Base-by-base conservation (phyloP, 1,284 basidiomycete species). In the Cryptococcus sp. region DNA sequence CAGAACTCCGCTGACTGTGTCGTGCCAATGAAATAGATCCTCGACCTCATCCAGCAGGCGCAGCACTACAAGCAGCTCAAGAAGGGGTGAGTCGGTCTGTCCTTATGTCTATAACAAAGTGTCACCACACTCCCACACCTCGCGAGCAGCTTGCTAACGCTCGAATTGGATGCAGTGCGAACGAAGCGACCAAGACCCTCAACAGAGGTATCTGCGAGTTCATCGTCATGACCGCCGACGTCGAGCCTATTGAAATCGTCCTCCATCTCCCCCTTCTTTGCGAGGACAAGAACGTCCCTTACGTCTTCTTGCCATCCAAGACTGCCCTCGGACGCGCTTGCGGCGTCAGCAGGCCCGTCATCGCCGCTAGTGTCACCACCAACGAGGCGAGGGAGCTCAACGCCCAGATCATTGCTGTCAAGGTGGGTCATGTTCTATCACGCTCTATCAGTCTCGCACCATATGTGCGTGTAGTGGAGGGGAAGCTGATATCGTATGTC, bases 261-360 rank as follows among this genome's bases (percentile, higher is more conserved):
- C 86, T 99, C 65, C 96, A 99, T 81, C 86, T 99, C 27, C 96
- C 96, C 47, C 84, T 99, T 55, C 84, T 99, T 46, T 99, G 96
- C 78, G 96, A 99, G 81, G 96, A 99, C 83, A 99, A 99, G 92
- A 96, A 96, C 82, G 93, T 97, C 49, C 91, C 91, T 15, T 98
- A 98, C 81, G 84, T 98, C 72, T 99, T 97, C 80, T 84, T 99
- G 47, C 91, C 91, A 42, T 91, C 61, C 61, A 70, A 73, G 62
- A 70, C 70, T 59, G 94, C 95, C 19, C 84, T 99, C 40, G 96
- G 95, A 50, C 86, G 95, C 57, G 95, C 95, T 43, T 99, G 95
- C 80, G 93, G 94, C 64, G 95, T 99, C 52, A 89, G 91, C 45
- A 83, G 96, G 62, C 91, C 95, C 41, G 96, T 99, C 68, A 98